These are phyloP conservation scores for Cutaneotrichosporon cavernicola DNA, from an alignment of 1,284 basidiomycete genomes.

Conservation along the genomic window DNA sequence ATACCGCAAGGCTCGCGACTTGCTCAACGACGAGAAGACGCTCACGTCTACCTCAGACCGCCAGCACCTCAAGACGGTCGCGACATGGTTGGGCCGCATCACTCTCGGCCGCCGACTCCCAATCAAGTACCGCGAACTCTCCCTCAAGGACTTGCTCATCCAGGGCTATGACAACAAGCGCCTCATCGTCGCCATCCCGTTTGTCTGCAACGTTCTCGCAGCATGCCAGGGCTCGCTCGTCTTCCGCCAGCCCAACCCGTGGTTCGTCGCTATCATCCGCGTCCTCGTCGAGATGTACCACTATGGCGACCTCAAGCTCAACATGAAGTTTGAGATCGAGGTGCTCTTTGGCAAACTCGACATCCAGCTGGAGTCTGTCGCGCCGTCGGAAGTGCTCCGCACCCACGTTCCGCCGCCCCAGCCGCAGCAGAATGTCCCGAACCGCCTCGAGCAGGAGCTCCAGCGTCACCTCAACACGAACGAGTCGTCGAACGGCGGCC, in stretches of 20 bases:
- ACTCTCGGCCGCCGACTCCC: slow-evolving; percentile 90
- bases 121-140: slow-evolving; percentile 88
- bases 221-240: slow-evolving; percentile 84
- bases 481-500: slow-evolving; percentile 27
- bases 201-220: slow-evolving; percentile 95
- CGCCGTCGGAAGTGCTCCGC: slow-evolving; percentile 75
- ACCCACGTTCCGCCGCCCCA: slow-evolving; percentile 48
- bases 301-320: slow-evolving; percentile 92
- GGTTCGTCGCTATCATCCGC: slow-evolving; percentile 92
- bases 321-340: slow-evolving; percentile 98
- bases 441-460: slow-evolving; percentile 45
- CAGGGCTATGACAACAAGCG: slow-evolving; percentile 93
- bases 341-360: slow-evolving; percentile 90
- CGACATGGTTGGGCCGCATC: slow-evolving; percentile 89
- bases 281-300: slow-evolving; percentile 94
- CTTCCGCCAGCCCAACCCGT: slow-evolving; percentile 95
- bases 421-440: slow-evolving; percentile 41
- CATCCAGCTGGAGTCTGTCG: slow-evolving; percentile 81
- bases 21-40: slow-evolving; percentile 91
- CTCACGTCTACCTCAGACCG: slow-evolving; percentile 82
- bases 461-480: slow-evolving; percentile 41
- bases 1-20: slow-evolving; percentile 73
- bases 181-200: slow-evolving; percentile 92
- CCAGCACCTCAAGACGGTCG: slow-evolving; percentile 87
- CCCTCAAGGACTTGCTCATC: slow-evolving; percentile 93